Conservation (phyloP, 192 early-diverging fungal genomes). For the Podila minutissima region DNA sequence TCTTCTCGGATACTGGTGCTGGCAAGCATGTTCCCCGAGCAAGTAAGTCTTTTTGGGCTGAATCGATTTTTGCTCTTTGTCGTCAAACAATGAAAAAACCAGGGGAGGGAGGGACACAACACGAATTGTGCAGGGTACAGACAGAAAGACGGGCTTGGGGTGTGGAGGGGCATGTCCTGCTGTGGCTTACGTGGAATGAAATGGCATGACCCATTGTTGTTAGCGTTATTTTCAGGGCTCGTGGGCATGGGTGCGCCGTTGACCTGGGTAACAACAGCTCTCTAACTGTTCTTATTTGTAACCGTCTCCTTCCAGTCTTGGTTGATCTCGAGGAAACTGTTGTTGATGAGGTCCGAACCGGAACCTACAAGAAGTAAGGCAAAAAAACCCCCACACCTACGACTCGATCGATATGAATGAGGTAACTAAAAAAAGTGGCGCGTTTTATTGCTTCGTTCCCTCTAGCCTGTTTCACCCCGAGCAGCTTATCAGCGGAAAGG, state of each 20-base stretch:
- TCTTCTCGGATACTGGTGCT: slow-evolving; percentile 99
- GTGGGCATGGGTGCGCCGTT: no score
- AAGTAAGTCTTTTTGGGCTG: slow-evolving; percentile 29
- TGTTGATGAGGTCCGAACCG: slow-evolving; percentile 98
- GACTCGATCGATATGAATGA: no score
- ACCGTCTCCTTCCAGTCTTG: slow-evolving; percentile 69
- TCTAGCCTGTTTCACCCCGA: slow-evolving; percentile 71
- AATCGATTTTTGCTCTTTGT: not conserved
- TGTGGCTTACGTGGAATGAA: not conserved
- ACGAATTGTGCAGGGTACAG: not conserved
- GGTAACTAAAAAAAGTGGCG: no score
- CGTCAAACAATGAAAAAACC: not conserved
- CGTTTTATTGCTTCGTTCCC: no score
- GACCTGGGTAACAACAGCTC: not conserved
- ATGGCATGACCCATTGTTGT: not conserved
- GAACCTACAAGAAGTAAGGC: slow-evolving; percentile 89
- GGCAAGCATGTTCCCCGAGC: slow-evolving; percentile 99
- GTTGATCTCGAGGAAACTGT: slow-evolving; percentile 97
- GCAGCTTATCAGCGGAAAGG: slow-evolving; percentile 99
- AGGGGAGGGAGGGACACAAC: not conserved
- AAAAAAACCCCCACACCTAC: no score
- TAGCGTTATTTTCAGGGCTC: no score
- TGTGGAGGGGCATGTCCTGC: not conserved
- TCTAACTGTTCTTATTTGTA: not conserved
- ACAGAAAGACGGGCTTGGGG: not conserved